phyloP scores from a whole-genome alignment of 2,329 filamentous ascomycete species.

The Calonectria leucothoes region DNA sequence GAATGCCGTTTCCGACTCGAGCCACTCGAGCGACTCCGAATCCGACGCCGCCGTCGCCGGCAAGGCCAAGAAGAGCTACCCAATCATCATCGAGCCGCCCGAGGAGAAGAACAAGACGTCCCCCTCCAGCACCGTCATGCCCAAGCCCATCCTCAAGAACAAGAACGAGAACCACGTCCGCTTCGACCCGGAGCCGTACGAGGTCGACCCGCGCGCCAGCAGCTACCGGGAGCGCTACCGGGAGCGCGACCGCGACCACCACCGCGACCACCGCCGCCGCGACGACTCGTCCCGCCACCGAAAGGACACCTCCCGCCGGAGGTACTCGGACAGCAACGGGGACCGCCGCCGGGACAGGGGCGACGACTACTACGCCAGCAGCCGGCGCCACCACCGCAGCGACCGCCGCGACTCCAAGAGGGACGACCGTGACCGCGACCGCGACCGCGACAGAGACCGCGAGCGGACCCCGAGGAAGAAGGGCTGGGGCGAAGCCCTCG shows the following conservation, averaged over 20 bases:
- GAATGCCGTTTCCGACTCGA: conserved; percentile 45
- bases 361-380: conserved; percentile 47
- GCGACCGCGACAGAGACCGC: conserved; percentile 47
- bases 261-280: conserved; percentile 7
- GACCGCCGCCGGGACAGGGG: conserved; percentile 45
- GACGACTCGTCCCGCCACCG: conserved; percentile 32
- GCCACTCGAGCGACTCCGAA: conserved; percentile 46
- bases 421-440: conserved; percentile 48
- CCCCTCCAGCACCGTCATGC: conserved; percentile 51
- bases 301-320: conserved; percentile 34
- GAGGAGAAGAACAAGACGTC: conserved; percentile 46
- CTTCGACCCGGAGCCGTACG: conserved; percentile 61
- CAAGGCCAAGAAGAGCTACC: conserved; percentile 48
- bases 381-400: conserved; percentile 52
- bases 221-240: conserved; percentile 45
- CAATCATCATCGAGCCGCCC: conserved; percentile 52
- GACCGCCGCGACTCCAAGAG: conserved; percentile 51
- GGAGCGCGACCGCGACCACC: conserved; percentile 25
- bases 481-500: conserved; percentile 64
- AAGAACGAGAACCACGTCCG: conserved; percentile 68
- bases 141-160: conserved; percentile 73
- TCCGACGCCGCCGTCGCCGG: too few species aligned
- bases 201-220: conserved; percentile 51
- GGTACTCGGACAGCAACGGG: conserved; percentile 42
- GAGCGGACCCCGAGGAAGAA: conserved; percentile 56